A percentile compares a stretch with the other conserved stretches of the same genome.
These are phyloP conservation scores for Blastomyces parvus DNA, from an alignment of 2,329 filamentous ascomycete species.

Conservation along the genomic window DNA sequence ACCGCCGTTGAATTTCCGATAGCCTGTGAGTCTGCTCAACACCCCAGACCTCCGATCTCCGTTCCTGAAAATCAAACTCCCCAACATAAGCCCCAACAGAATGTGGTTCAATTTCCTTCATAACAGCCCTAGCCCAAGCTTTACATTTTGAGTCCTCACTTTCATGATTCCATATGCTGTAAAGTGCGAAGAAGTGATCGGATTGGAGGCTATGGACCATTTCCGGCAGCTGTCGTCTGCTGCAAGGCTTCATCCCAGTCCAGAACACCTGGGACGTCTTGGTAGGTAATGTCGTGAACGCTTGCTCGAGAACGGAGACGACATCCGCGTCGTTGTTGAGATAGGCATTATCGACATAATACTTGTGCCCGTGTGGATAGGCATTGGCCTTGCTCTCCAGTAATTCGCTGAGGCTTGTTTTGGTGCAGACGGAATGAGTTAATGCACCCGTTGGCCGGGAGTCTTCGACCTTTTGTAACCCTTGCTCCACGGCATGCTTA, in stretches of 20 bases:
- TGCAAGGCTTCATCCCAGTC: conserved; percentile 44
- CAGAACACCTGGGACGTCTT: conserved; percentile 41
- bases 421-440: not conserved
- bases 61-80: conserved; percentile 45
- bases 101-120: conserved; percentile 33
- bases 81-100: conserved; percentile 46
- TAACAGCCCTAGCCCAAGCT: conserved; percentile 38
- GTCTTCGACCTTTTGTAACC: not conserved
- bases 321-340: conserved; percentile 42
- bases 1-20: not conserved
- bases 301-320: conserved; percentile 35
- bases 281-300: conserved; percentile 40
- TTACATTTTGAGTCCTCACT: conserved; percentile 38
- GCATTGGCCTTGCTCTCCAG: conserved; percentile 34
- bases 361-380: conserved; percentile 44
- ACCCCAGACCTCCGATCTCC: conserved; percentile 42
- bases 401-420: not conserved
- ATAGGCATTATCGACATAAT: conserved; percentile 45
- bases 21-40: conserved; percentile 15
- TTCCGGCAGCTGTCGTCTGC: conserved; percentile 33
- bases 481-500: not conserved
- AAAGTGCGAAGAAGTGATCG: conserved; percentile 49
- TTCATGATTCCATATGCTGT: conserved; percentile 42
- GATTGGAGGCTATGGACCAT: conserved; percentile 49
- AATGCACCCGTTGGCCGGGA: not conserved